Conservation (phyloP, 306 rosid genomes). For the Fagus crenata region DNA sequence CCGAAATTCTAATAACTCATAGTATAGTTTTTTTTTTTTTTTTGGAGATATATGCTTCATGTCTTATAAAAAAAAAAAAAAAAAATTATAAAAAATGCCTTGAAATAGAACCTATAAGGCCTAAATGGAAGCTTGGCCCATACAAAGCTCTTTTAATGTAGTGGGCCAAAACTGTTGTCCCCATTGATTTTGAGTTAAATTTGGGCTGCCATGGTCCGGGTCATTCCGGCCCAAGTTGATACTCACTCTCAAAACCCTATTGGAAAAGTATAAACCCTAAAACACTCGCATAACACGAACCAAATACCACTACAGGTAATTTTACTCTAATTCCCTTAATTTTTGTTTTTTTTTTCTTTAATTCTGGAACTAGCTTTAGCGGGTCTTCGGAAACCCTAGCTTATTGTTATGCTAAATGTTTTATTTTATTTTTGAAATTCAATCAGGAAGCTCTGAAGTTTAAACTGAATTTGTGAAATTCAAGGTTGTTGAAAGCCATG, state of each 20-base stretch:
- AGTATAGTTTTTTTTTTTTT: too few species aligned
- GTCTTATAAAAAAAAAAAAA: too few species aligned
- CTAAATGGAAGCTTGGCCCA: neutral
- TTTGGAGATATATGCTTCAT: too few species aligned
- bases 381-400: neutral
- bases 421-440: neutral
- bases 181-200: neutral
- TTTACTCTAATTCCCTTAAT: neutral
- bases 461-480: neutral
- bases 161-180: neutral
- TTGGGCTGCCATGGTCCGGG: neutral
- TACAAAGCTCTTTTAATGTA: neutral
- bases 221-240: neutral
- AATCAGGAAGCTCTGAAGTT: neutral
- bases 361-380: neutral
- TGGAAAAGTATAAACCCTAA: neutral
- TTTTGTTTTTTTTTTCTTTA: neutral
- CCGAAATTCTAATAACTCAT: too few species aligned
- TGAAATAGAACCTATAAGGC: neutral
- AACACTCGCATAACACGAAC: neutral
- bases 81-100: neutral
- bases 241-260: neutral
- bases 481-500: constrained; percentile 29
- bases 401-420: neutral
- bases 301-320: neutral